Base-by-base conservation (phyloP, 139 green algal genomes). In the Tetraselmis chui region DNA sequence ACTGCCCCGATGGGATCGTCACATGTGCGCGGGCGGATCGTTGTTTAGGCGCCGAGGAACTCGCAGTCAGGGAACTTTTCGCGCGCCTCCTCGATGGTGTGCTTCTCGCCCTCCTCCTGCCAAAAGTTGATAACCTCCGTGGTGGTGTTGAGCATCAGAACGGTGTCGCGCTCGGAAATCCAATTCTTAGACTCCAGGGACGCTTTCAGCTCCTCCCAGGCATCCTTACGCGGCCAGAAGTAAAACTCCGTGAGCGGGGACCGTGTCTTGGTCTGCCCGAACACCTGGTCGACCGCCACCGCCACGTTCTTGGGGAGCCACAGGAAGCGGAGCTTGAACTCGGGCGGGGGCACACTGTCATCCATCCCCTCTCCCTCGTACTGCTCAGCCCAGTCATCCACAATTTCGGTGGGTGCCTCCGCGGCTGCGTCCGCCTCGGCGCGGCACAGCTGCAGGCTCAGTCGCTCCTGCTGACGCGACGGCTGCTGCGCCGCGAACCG, bases 51-150 rank as follows among this genome's bases (percentile, higher is more conserved):
- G 30, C 85, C 86, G 23, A 76, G 23, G 82, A 97, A 97, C 18
- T 79, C 59, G 89, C 89, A 93, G 82, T 97, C 89, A 2, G 90
- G 87, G 89, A 97, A 97, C 28, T 83, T 80, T 22, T 84, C 82
- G 31, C 87, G 90, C 1, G 92, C 94, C 79, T 96, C 88, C 23
- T 91, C 88, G 30, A 96, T 79, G 23, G 86, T 87, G 81, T 90
- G 90, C 86, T 92, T 93, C 24, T 75, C 74, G 22, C 81, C 80
- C 59, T 93, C 92, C n/a, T 94, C 86, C 87, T 96, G 92, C 95
- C 95, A 98, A 85, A 91, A 95, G 92, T 96, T 97, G 86, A 98
- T 97, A 2, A 95, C 90, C 88, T 97, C 87, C 1, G 94, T 97
- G 27, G 86, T 81, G 29, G 86, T 85, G 86, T 97, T 97, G 32